phyloP scores from a whole-genome alignment of 805 yeast species.

The Sugiyamaella smithiae region DNA sequence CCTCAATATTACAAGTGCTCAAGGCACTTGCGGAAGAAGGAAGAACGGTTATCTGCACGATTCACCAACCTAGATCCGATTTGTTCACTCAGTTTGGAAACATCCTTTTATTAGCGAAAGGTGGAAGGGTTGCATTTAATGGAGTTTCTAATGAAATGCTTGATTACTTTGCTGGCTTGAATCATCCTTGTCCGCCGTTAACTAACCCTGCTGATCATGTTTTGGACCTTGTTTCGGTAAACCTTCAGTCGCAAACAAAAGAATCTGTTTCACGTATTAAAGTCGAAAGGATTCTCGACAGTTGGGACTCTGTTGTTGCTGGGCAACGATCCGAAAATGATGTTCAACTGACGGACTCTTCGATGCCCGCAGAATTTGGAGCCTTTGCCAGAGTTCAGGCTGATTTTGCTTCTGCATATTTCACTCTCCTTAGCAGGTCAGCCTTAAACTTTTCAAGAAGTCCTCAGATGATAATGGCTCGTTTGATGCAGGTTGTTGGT shows the following conservation, averaged over 20 bases:
- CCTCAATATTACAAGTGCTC: slow-evolving; percentile 60
- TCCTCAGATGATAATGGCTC: slow-evolving; percentile 58
- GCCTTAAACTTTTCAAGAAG: slow-evolving; percentile 46
- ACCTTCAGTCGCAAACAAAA: slow-evolving; percentile 42
- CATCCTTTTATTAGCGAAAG: slow-evolving; percentile 67
- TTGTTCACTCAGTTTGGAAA: slow-evolving; percentile 65
- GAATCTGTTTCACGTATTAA: slow-evolving; percentile 42
- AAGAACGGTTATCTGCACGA: slow-evolving; percentile 69
- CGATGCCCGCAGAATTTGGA: slow-evolving; percentile 28
- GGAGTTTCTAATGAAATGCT: slow-evolving; percentile 51
- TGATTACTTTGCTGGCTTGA: slow-evolving; percentile 47
- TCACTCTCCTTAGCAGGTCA: slow-evolving; percentile 39
- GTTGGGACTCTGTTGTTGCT: slow-evolving; percentile 35
- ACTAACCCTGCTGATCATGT: slow-evolving; percentile 74
- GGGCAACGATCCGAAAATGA: slow-evolving; percentile 3
- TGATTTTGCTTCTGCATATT: slow-evolving; percentile 35
- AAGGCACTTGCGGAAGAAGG: slow-evolving; percentile 53
- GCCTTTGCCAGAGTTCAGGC: slow-evolving; percentile 36
- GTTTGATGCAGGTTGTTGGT: slow-evolving; percentile 62
- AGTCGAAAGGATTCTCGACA: slow-evolving; percentile 39
- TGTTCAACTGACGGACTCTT: background rate
- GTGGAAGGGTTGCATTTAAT: slow-evolving; percentile 67
- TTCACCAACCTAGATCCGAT: slow-evolving; percentile 79
- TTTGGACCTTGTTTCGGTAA: slow-evolving; percentile 65
- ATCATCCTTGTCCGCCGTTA: slow-evolving; percentile 55